phyloP scores from a whole-genome alignment of 306 rosid genomes.

The Vachellia collinsii region DNA sequence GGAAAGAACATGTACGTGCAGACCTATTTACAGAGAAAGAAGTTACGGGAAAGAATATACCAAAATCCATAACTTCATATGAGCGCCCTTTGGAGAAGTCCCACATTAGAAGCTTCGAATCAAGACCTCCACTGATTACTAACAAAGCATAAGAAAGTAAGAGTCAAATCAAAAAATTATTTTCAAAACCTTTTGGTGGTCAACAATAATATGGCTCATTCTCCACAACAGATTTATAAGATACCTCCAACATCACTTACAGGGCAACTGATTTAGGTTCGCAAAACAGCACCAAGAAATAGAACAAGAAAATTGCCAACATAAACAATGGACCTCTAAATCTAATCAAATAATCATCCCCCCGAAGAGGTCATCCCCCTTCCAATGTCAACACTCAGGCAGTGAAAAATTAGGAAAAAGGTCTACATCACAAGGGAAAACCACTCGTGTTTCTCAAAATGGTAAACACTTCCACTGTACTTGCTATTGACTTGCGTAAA shows the following conservation, averaged over 20 bases:
- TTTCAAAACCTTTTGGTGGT: conserved; percentile 14
- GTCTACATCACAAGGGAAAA: not conserved
- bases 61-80: conserved; percentile 64
- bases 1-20: not conserved
- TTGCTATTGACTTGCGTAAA: not conserved
- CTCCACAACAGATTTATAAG: not conserved
- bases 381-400: not conserved
- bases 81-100: conserved; percentile 93
- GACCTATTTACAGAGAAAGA: conserved; percentile 21
- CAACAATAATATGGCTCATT: not conserved
- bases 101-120: conserved; percentile 85
- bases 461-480: not conserved
- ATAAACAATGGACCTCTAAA: not conserved
- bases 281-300: not conserved
- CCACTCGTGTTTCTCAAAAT: not conserved
- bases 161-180: conserved; percentile 23
- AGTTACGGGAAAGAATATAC: conserved; percentile 43
- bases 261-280: not conserved
- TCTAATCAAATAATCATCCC: conserved; percentile 4
- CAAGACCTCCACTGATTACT: conserved; percentile 96
- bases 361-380: not conserved
- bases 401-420: not conserved
- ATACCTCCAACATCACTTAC: not conserved
- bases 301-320: conserved; percentile 6
- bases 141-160: conserved; percentile 22